Base-by-base conservation (phyloP, 2,329 filamentous ascomycete species). In the Fusarium sp. region DNA sequence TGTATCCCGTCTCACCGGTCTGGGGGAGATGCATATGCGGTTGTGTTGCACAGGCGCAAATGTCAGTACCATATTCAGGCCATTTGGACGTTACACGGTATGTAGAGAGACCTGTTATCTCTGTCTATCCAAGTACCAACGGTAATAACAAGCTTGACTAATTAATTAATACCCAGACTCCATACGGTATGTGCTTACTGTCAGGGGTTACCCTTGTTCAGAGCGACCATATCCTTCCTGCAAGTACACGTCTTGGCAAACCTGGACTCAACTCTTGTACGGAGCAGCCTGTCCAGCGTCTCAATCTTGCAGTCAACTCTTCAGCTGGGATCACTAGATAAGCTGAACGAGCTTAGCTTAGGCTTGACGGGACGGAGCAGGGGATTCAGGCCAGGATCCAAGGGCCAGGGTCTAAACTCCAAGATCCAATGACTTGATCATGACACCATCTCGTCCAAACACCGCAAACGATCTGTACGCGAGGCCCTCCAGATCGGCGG, bases 201-300 rank as follows among this genome's bases (percentile, higher is more conserved):
- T 13, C 50, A 51, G 35, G 66, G 66, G 39, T 38, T 10, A 39
- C 58, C 51, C 42, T 36, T 69, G 50, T 22, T 24, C 47, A 35
- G n/a, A 58, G 58, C 65, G 33, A 7, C 44, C 50, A 28, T 54
- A 53, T 53, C 50, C 58, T 48, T 53, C 50, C 58, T 48, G 45
- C 47, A 42, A 57, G 65, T n/a, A 64, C 33, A 53, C 50, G 30
- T 57, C 66, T 64, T 69, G 66, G 58, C 66, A 64, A 26, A 26
- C 54, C 41, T 44, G 39, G 35, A 22, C 28, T 47, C 18, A 42
- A 41, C 35, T 61, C 33, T 35, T 51, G 36, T n/a, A n/a, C n/a
- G n/a, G n/a, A n/a, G n/a, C n/a, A 26, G 41, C 41, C 33, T 20
- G 26, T n/a, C 39, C 20, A 35, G n/a, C n/a, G n/a, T 26, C 18